A percentile compares a stretch with the other conserved stretches of the same genome.
Evolutionary conservation across 495 filamentous ascomycete genomes (phyloP).

Genomic region (Physcia stellaris): DNA sequence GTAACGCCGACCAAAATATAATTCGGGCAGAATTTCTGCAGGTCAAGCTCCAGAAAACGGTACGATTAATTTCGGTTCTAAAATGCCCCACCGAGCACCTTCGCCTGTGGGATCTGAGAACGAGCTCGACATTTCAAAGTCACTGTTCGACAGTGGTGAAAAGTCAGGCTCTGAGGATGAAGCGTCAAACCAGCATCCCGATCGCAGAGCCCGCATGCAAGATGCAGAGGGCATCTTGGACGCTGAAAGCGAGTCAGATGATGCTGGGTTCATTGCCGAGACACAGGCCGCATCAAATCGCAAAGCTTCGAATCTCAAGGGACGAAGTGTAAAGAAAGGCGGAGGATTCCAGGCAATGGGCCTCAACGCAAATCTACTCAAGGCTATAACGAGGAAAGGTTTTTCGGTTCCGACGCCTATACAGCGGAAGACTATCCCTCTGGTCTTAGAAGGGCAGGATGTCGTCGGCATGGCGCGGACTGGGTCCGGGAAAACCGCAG

Average conservation of each 20-base stretch:
- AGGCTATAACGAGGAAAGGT: constrained; percentile 82
- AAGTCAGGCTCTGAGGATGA: constrained; percentile 32
- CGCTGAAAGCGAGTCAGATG: constrained; percentile 49
- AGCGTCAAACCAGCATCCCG: constrained; percentile 22
- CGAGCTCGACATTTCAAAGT: constrained; percentile 77
- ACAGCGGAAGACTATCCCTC: constrained; percentile 88
- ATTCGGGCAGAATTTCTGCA: no score
- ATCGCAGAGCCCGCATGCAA: constrained; percentile 13
- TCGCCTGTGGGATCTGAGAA: constrained; percentile 81
- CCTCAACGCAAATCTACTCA: constrained; percentile 66
- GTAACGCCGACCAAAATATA: neutral
- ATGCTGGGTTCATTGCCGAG: constrained; percentile 79
- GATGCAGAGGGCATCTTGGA: constrained; percentile 27
- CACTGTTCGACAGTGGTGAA: constrained; percentile 51
- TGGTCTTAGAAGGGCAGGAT: constrained; percentile 77
- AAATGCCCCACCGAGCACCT: constrained; percentile 48
- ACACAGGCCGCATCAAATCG: constrained; percentile 74
- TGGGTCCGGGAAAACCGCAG: constrained; percentile 92
- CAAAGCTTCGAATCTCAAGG: constrained; percentile 68
- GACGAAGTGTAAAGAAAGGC: constrained; percentile 77
- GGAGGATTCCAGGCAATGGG: constrained; percentile 97
- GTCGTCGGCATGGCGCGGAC: constrained; percentile 97
- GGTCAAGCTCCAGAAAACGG: no score
- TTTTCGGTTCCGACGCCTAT: constrained; percentile 95
- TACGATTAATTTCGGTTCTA: no score